phyloP scores from a whole-genome alignment of 441 rosid genomes.

The Eugenia klotzschiana region DNA sequence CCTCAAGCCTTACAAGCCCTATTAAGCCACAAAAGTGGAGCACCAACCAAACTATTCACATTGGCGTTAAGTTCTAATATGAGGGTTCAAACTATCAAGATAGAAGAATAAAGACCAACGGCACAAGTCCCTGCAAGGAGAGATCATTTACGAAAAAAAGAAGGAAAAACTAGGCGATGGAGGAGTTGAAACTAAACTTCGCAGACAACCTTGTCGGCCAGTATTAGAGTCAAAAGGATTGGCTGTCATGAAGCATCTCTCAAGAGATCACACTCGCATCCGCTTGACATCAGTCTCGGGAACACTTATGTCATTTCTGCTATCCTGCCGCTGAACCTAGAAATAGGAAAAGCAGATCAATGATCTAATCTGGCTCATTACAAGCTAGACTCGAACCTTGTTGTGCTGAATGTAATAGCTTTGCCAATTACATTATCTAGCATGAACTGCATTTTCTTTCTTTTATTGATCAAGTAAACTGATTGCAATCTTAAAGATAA shows the following conservation, averaged over 20 bases:
- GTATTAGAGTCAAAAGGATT: not conserved
- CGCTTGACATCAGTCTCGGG: constrained; percentile 63
- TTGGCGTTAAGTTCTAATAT: not conserved
- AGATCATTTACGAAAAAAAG: not conserved
- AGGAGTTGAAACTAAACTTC: not conserved
- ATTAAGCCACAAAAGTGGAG: not conserved
- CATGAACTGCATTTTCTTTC: not conserved
- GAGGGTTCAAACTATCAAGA: not conserved
- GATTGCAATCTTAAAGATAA: not conserved
- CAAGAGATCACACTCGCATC: constrained; percentile 23
- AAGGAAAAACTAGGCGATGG: not conserved
- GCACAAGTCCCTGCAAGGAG: not conserved
- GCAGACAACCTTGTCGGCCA: not conserved
- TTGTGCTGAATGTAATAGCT: not conserved
- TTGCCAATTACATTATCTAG: not conserved
- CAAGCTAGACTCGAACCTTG: not conserved
- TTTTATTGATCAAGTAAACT: not conserved
- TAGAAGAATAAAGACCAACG: not conserved
- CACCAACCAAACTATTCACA: not conserved
- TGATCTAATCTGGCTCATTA: not conserved
- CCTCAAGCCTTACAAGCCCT: not conserved
- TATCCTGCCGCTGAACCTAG: constrained; percentile 34
- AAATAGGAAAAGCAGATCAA: not conserved
- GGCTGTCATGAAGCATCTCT: not conserved
- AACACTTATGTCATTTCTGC: constrained; percentile 47